Conservation (phyloP, 164 flowering plant genomes). For the Santalum album region DNA sequence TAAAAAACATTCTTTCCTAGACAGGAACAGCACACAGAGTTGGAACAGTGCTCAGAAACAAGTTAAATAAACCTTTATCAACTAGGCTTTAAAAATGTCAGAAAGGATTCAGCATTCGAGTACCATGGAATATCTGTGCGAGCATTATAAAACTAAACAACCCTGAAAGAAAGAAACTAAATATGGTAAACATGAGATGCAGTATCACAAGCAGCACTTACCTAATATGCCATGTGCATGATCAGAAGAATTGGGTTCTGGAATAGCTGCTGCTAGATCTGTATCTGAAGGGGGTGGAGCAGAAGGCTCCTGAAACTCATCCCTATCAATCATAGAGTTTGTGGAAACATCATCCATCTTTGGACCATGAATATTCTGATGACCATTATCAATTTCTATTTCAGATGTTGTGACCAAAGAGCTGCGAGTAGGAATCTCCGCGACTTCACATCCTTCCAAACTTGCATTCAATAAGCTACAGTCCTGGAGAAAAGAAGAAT, state of each 20-base stretch:
- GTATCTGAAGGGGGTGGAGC: slow-evolving; percentile 17
- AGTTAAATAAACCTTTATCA: too few relatives aligned
- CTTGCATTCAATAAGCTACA: slow-evolving; percentile 8
- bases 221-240: slow-evolving; percentile 31
- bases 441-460: slow-evolving; percentile 20
- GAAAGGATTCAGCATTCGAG: too few relatives aligned
- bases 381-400: slow-evolving; percentile 32
- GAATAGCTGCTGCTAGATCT: slow-evolving; percentile 18
- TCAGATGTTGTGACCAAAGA: slow-evolving; percentile 27
- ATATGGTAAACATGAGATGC: too few relatives aligned
- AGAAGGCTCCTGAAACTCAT: slow-evolving; percentile 38
- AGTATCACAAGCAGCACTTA: slow-evolving; percentile 15
- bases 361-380: slow-evolving; percentile 19
- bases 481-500: slow-evolving; percentile 22
- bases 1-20: too few relatives aligned
- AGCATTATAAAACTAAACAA: too few relatives aligned
- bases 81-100: too few relatives aligned
- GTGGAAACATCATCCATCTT: slow-evolving; percentile 25
- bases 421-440: slow-evolving; percentile 20
- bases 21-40: too few relatives aligned
- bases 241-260: slow-evolving; percentile 25
- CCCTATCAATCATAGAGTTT: slow-evolving; percentile 18
- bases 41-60: too few relatives aligned
- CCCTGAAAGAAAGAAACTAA: too few relatives aligned
- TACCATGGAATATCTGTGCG: too few relatives aligned